Percentiles rank a stretch among this genome's conserved stretches.
These are phyloP conservation scores for Pestalotiopsis sp. DNA, from an alignment of 2,329 filamentous ascomycete genomes.

Conservation along the genomic window DNA sequence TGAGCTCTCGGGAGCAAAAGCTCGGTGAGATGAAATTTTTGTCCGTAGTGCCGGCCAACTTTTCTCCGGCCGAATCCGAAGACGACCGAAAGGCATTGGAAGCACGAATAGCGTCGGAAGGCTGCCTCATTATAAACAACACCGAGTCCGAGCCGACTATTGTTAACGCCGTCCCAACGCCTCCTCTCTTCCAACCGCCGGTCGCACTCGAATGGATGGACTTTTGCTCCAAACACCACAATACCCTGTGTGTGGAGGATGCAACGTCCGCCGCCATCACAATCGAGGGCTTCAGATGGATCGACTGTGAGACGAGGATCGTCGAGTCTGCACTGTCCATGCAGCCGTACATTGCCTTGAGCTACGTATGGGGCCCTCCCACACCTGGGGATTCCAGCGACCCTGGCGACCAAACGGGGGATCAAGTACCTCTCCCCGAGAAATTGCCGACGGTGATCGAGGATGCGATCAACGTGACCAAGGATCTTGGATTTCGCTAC, in stretches of 20 bases:
- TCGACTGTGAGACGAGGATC: background rate
- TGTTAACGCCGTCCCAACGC: background rate
- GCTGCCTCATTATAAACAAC: background rate
- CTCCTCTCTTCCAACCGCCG: background rate
- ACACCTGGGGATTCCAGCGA: background rate
- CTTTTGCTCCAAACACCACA: background rate
- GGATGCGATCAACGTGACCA: background rate
- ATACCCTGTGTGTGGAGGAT: background rate
- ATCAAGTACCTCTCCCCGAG: background rate
- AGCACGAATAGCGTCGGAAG: background rate
- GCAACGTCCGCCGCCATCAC: background rate
- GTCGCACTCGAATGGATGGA: background rate
- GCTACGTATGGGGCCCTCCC: constrained; percentile 1
- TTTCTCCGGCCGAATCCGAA: background rate
- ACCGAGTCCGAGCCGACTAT: background rate
- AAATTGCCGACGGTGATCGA: background rate
- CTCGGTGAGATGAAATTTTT: background rate
- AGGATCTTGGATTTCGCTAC: constrained; percentile 20
- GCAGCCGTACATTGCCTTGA: background rate
- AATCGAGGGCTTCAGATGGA: background rate
- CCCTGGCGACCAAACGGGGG: background rate
- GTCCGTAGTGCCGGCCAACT: background rate
- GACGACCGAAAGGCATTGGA: background rate
- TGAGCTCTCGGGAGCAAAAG: background rate
- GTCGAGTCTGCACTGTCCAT: background rate